Conservation (phyloP, 768 basidiomycete genomes). For the Macrolepiota dolichaula region DNA sequence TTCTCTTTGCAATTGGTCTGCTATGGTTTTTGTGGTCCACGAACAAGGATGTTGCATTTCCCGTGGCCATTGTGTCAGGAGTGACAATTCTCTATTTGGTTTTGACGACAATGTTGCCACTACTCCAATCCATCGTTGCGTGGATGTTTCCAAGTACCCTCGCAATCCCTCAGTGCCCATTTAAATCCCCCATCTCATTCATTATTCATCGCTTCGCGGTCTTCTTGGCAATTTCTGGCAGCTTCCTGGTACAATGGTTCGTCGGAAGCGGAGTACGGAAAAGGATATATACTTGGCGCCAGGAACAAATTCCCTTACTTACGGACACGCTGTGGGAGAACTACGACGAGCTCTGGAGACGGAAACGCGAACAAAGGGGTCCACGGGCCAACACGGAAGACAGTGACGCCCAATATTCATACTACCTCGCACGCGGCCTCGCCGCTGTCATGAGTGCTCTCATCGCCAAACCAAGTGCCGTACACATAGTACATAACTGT, state of each 20-base stretch:
- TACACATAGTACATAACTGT: constrained; percentile 8
- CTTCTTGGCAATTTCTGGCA: background rate
- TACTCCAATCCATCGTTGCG: constrained; percentile 15
- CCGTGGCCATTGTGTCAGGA: constrained; percentile 19
- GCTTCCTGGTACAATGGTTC: background rate
- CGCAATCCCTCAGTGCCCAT: constrained; percentile 19
- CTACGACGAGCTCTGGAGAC: constrained; percentile 4
- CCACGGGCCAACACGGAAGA: background rate
- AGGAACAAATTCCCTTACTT: background rate
- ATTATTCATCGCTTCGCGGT: constrained; percentile 15
- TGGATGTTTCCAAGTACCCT: constrained; percentile 5
- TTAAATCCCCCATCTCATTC: constrained; percentile 27
- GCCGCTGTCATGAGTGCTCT: constrained; percentile 2
- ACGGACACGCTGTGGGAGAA: constrained; percentile 2
- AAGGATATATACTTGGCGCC: background rate
- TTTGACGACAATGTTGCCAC: constrained; percentile 22
- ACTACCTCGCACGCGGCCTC: constrained; percentile 1
- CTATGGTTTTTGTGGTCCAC: constrained; percentile 24
- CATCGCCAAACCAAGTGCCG: constrained; percentile 3
- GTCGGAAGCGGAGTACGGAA: background rate
- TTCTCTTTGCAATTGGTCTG: constrained; percentile 27
- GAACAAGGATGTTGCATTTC: constrained; percentile 17
- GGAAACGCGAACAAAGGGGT: background rate
- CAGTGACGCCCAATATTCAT: background rate
- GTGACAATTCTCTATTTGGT: constrained; percentile 17